Conservation (phyloP, 2,329 filamentous ascomycete species). For the Penicillium sp. region DNA sequence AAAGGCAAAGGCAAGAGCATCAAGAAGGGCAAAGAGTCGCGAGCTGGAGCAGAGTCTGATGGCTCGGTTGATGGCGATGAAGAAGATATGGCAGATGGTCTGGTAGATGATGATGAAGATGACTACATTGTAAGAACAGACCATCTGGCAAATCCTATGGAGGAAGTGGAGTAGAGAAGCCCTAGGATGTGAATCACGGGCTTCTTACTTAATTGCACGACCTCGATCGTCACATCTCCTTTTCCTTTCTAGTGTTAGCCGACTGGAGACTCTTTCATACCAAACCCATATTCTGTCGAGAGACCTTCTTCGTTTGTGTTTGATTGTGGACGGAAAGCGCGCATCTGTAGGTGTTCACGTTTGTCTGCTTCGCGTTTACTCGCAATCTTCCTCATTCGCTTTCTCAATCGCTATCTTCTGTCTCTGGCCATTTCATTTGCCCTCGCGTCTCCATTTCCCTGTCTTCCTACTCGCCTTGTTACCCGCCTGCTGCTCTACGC, state of each 20-base stretch:
- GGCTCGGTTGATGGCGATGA: constrained; percentile 32
- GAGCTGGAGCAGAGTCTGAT: constrained; percentile 34
- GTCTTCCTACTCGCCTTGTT: background rate
- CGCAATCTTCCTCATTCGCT: background rate
- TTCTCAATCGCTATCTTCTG: background rate
- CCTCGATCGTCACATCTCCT: too few species aligned
- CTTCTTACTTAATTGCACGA: background rate
- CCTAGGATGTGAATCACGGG: background rate
- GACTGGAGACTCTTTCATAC: too few species aligned
- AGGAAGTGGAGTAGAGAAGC: constrained; percentile 16
- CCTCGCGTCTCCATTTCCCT: background rate
- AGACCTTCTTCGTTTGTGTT: too few species aligned
- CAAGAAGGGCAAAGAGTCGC: constrained; percentile 41
- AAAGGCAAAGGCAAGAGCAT: constrained; percentile 29
- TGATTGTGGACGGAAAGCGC: too few species aligned
- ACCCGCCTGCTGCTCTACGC: background rate
- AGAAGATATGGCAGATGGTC: constrained; percentile 22
- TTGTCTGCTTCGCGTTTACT: too few species aligned
- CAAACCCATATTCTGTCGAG: too few species aligned
- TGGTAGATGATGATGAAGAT: constrained; percentile 31
- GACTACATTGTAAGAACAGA: constrained; percentile 42
- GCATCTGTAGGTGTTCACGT: too few species aligned
- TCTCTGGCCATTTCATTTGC: background rate
- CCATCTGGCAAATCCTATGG: constrained; percentile 29
- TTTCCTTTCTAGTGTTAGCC: too few species aligned